Evolutionary conservation across 2,329 filamentous ascomycete species (phyloP).

Genomic region (Pyrenophora seminiperda): DNA sequence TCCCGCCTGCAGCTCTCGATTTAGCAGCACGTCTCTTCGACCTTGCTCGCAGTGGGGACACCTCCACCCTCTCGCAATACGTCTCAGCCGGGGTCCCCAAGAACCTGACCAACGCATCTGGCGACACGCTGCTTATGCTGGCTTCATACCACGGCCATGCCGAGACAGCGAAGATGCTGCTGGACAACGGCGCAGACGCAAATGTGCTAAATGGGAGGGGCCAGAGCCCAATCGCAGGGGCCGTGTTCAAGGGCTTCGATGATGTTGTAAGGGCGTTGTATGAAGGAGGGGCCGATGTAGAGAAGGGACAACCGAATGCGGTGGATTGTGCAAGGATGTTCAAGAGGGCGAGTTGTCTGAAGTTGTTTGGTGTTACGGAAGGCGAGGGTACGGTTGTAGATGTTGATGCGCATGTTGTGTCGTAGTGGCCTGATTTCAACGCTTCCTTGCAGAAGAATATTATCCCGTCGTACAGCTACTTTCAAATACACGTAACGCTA

Average conservation of each 20-base stretch:
- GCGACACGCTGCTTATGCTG: slow-evolving; percentile 76
- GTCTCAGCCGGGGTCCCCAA: slow-evolving; percentile 68
- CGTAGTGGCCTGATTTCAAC: not conserved
- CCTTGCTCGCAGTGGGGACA: slow-evolving; percentile 65
- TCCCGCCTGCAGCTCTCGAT: slow-evolving; percentile 69
- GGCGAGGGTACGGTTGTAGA: slow-evolving; percentile 18
- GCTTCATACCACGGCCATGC: slow-evolving; percentile 72
- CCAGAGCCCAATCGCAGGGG: slow-evolving; percentile 72
- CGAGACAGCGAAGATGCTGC: slow-evolving; percentile 63
- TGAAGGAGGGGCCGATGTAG: slow-evolving; percentile 50
- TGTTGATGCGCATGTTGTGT: slow-evolving; percentile 3
- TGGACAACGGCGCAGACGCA: slow-evolving; percentile 67
- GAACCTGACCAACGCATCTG: slow-evolving; percentile 74
- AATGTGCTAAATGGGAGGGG: slow-evolving; percentile 71
- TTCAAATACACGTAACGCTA: too few species aligned
- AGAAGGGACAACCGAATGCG: slow-evolving; percentile 52
- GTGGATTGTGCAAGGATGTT: slow-evolving; percentile 56
- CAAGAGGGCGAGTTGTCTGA: slow-evolving; percentile 43
- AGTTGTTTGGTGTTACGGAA: slow-evolving; percentile 36
- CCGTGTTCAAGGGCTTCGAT: slow-evolving; percentile 73
- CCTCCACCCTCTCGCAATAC: slow-evolving; percentile 65
- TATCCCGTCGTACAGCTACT: too few species aligned
- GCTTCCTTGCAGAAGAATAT: not conserved
- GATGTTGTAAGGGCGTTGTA: slow-evolving; percentile 63
- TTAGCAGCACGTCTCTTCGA: slow-evolving; percentile 71